Percentiles rank a stretch among this genome's conserved stretches.
Evolutionary conservation across 1,284 basidiomycete species (phyloP).

Genomic region (Kwoniella shivajii): DNA sequence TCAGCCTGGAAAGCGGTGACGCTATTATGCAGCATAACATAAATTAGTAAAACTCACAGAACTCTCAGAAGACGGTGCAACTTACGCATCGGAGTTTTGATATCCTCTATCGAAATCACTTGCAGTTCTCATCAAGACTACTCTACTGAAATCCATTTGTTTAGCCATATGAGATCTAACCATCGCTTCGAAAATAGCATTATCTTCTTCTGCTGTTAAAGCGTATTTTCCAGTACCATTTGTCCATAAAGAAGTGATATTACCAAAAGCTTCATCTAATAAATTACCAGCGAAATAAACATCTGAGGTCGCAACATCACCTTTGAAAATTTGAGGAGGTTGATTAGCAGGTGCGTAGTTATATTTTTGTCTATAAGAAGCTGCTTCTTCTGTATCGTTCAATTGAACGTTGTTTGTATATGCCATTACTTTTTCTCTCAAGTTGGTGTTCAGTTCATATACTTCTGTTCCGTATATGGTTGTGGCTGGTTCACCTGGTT

Average conservation of each 20-base stretch:
- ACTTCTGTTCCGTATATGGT: constrained; percentile 60
- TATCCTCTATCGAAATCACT: constrained; percentile 58
- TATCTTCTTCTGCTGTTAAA: constrained; percentile 60
- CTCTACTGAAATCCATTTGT: constrained; percentile 57
- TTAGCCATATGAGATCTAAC: constrained; percentile 55
- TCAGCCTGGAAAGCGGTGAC: constrained; percentile 36
- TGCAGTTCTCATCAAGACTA: constrained; percentile 58
- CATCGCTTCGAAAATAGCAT: constrained; percentile 57
- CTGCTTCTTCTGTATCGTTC: constrained; percentile 51
- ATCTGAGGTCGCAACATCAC: constrained; percentile 57
- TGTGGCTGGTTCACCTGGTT: constrained; percentile 48
- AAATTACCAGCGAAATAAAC: constrained; percentile 57
- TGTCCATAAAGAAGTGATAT: constrained; percentile 56
- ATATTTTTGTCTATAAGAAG: constrained; percentile 53
- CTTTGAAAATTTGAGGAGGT: constrained; percentile 50
- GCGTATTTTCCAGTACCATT: constrained; percentile 50
- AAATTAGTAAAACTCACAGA: not conserved
- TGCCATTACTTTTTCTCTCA: constrained; percentile 54
- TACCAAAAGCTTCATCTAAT: constrained; percentile 55
- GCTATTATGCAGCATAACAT: constrained; percentile 4
- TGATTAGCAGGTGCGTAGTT: constrained; percentile 48
- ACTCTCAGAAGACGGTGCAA: not conserved
- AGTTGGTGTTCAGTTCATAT: constrained; percentile 59
- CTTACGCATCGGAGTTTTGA: constrained; percentile 33
- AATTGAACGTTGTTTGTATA: constrained; percentile 52